Conservation (phyloP, 2,329 filamentous ascomycete genomes). For the Ophiostoma angusticollis region DNA sequence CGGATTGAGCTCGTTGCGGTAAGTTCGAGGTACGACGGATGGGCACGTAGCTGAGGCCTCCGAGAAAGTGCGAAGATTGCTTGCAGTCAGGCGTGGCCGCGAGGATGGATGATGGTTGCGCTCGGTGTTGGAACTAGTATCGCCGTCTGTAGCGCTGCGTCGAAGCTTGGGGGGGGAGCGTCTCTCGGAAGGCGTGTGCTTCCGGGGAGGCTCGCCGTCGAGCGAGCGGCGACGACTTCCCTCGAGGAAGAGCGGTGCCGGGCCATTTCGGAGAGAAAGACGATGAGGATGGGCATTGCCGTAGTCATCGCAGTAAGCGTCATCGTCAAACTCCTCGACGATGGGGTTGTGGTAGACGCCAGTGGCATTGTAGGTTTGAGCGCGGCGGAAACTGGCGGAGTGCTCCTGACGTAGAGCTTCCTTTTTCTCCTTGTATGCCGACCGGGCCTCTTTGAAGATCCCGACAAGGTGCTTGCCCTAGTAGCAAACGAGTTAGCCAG, state of each 20-base stretch:
- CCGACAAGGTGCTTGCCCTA: constrained; percentile 82
- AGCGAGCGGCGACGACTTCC: constrained; percentile 17
- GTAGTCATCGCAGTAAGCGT: constrained; percentile 16
- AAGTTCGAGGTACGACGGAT: constrained; percentile 27
- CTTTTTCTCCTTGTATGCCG: constrained; percentile 79
- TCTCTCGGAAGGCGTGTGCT: constrained; percentile 24
- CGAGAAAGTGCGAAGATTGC: constrained; percentile 39
- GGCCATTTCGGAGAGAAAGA: constrained; percentile 6
- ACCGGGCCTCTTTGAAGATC: constrained; percentile 85
- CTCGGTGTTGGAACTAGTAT: constrained; percentile 20
- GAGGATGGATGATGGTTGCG: constrained; percentile 11
- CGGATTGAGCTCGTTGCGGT: constrained; percentile 26
- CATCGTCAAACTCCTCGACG: constrained; percentile 17
- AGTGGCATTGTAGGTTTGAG: constrained; percentile 40
- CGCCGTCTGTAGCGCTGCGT: constrained; percentile 21
- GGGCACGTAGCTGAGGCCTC: constrained; percentile 38
- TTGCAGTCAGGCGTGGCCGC: constrained; percentile 33
- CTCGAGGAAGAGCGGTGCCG: constrained; percentile 16
- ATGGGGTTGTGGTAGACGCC: constrained; percentile 18
- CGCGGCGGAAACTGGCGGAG: constrained; percentile 35
- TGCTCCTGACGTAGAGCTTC: constrained; percentile 61
- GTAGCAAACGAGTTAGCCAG: background rate
- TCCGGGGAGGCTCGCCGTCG: constrained; percentile 19
- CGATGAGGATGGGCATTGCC: constrained; percentile 11
- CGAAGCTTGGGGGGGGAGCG: constrained; percentile 28